Evolutionary conservation across 176 grass and related monocot species (phyloP).

Genomic region (Carex littledalei): DNA sequence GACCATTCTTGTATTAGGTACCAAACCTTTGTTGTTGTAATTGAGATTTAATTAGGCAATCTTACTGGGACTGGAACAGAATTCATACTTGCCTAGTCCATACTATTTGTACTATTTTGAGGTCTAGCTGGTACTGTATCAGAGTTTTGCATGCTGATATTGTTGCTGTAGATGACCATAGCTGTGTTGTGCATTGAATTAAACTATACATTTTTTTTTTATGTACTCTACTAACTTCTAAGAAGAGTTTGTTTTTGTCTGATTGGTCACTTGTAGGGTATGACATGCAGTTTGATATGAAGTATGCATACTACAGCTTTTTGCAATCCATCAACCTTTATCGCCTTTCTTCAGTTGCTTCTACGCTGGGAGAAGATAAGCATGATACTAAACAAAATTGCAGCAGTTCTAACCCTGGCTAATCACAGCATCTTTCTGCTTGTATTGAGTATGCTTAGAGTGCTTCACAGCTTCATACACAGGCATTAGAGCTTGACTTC

Average conservation of each 20-base stretch:
- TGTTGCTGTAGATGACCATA: not conserved
- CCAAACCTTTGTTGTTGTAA: not conserved
- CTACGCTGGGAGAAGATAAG: not conserved
- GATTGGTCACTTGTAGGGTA: conserved; percentile 42
- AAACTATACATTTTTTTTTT: not conserved
- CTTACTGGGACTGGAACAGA: not conserved
- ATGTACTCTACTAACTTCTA: not conserved
- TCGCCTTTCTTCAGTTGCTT: not conserved
- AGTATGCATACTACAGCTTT: conserved; percentile 92
- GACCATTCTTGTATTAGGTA: not conserved
- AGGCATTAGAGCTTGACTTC: not conserved
- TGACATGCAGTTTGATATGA: conserved; percentile 97
- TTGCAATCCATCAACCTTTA: conserved; percentile 35
- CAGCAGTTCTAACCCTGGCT: not conserved
- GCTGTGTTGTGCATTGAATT: not conserved
- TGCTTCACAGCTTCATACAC: not conserved
- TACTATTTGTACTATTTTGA: not conserved
- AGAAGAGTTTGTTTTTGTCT: not conserved
- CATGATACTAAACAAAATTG: not conserved
- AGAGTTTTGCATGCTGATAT: not conserved
- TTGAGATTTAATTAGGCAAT: not conserved
- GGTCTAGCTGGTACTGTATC: not conserved
- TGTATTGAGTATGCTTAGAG: not conserved
- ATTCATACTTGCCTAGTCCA: no score
- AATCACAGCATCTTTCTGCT: not conserved